These are phyloP conservation scores for Silene latifolia DNA, from an alignment of 148 eudicot species.

Conservation along the genomic window DNA sequence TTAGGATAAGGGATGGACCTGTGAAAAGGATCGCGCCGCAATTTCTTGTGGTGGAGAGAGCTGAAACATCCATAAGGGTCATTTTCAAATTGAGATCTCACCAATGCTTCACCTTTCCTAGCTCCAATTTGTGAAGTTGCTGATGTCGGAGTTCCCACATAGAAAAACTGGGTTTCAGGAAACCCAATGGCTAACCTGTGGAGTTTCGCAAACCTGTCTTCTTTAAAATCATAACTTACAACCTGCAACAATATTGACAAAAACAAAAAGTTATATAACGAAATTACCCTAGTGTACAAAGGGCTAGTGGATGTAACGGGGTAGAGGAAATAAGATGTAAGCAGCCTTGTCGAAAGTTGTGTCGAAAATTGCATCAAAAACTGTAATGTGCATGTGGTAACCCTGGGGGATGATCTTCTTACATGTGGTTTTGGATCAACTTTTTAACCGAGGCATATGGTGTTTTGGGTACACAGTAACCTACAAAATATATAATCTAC, in stretches of 20 bases:
- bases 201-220: constrained; percentile 66
- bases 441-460: not conserved
- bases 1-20: constrained; percentile 85
- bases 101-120: constrained; percentile 78
- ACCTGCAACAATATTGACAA: constrained; percentile 38
- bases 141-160: constrained; percentile 76
- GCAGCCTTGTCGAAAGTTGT: not conserved
- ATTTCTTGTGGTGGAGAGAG: constrained; percentile 64
- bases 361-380: no score
- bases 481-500: no score
- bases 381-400: no score
- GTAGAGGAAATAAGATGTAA: not conserved
- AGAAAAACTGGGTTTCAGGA: constrained; percentile 65
- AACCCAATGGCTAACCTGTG: constrained; percentile 81
- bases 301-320: not conserved
- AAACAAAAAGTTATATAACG: not conserved
- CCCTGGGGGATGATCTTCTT: no score
- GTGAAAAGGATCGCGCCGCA: constrained; percentile 84
- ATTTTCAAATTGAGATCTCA: constrained; percentile 71
- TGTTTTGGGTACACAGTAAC: not conserved
- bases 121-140: constrained; percentile 66
- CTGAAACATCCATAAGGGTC: constrained; percentile 91
- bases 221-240: constrained; percentile 88
- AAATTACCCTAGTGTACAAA: not conserved
- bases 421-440: not conserved